Evolutionary conservation across 352 stramenopile species (phyloP).

Genomic region (Blastocystis sp.): DNA sequence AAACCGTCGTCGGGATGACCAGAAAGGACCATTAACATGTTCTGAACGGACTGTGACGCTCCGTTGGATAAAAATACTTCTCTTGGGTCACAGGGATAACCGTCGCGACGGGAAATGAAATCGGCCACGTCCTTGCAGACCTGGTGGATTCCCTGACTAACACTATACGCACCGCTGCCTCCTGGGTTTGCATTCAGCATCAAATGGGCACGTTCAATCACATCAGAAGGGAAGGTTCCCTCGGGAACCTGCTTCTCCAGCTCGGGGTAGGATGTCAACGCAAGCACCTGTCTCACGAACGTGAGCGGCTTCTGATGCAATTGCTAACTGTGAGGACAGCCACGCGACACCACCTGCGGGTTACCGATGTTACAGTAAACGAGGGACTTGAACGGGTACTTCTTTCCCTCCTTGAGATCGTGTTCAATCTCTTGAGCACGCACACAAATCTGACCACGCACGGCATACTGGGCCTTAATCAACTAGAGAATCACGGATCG

Average conservation of each 20-base stretch:
- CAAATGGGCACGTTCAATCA: conserved; percentile 47
- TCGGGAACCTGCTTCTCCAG: conserved; percentile 63
- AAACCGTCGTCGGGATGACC: conserved; percentile 87
- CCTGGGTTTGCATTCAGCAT: conserved; percentile 66
- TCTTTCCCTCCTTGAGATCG: conserved; percentile 80
- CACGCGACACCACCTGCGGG: conserved; percentile 81
- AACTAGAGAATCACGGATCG: conserved; percentile 74
- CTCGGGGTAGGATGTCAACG: conserved; percentile 85
- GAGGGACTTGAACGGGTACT: conserved; percentile 84
- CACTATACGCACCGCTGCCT: conserved; percentile 88
- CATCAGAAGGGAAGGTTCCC: conserved; percentile 53
- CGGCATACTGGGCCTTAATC: conserved; percentile 86
- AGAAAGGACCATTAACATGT: conserved; percentile 88
- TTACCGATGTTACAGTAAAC: conserved; percentile 93
- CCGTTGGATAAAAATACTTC: conserved; percentile 96
- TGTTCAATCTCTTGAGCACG: conserved; percentile 81
- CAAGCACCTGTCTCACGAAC: conserved; percentile 89
- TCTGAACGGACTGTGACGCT: conserved; percentile 90
- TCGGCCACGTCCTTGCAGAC: conserved; percentile 87
- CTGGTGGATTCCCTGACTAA: conserved; percentile 86
- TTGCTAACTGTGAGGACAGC: conserved; percentile 8
- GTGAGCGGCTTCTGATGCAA: conserved; percentile 89
- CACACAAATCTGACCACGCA: conserved; percentile 84
- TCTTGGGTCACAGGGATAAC: conserved; percentile 87
- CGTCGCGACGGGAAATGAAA: conserved; percentile 87